A percentile compares a stretch with the other conserved stretches of the same genome.
phyloP scores from a whole-genome alignment of 495 filamentous ascomycete species.

The Hypoxylon fuscum region DNA sequence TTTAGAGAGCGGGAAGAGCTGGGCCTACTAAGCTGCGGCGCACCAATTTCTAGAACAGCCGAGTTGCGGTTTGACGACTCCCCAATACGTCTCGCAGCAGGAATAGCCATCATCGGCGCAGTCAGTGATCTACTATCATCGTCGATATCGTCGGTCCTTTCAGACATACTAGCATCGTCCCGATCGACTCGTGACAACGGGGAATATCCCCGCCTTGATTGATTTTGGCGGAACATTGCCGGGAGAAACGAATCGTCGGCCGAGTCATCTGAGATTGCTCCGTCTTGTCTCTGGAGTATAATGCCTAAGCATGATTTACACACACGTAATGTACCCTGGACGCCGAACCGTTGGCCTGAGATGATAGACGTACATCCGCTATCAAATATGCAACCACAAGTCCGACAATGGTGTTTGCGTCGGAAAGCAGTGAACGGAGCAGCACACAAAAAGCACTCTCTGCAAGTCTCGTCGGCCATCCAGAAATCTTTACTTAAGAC shows the following conservation, averaged over 20 bases:
- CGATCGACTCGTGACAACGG: slow-evolving; percentile 38
- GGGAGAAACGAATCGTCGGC: slow-evolving; percentile 71
- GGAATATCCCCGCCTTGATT: slow-evolving; percentile 45
- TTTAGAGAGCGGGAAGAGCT: slow-evolving; percentile 94
- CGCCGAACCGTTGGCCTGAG: slow-evolving; percentile 85
- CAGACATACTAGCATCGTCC: slow-evolving; percentile 52
- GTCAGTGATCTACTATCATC: slow-evolving; percentile 55
- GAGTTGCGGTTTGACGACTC: slow-evolving; percentile 84
- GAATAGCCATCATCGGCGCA: slow-evolving; percentile 83
- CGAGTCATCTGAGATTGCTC: slow-evolving; percentile 84
- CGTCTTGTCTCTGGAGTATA: slow-evolving; percentile 88
- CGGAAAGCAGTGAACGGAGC: slow-evolving; percentile 92
- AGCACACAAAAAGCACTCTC: slow-evolving; percentile 94
- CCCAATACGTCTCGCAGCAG: slow-evolving; percentile 82
- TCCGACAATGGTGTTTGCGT: slow-evolving; percentile 95
- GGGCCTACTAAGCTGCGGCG: slow-evolving; percentile 77
- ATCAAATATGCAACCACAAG: slow-evolving; percentile 96
- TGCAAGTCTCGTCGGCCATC: slow-evolving; percentile 99
- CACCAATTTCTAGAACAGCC: slow-evolving; percentile 87
- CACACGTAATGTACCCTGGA: slow-evolving; percentile 83
- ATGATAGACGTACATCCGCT: slow-evolving; percentile 94
- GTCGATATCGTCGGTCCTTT: slow-evolving; percentile 50
- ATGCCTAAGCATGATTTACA: slow-evolving; percentile 95
- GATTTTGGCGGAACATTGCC: slow-evolving; percentile 61
- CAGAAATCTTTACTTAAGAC: slow-evolving; percentile 94